Conservation (phyloP, 805 yeast genomes). For the Candida sithepensis region DNA sequence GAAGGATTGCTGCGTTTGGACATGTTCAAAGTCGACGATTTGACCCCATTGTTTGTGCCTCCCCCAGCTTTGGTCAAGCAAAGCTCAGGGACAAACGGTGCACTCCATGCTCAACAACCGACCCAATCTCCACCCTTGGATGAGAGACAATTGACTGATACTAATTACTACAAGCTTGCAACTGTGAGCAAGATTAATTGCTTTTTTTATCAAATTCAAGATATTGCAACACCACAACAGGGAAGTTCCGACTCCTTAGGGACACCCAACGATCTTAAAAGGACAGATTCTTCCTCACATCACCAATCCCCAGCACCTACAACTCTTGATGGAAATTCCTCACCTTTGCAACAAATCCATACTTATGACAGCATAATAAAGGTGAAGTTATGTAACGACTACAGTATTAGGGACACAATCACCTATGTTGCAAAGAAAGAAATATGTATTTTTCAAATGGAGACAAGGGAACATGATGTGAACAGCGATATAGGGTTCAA, state of each 20-base stretch:
- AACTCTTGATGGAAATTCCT: constrained; percentile 11
- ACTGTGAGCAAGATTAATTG: constrained; percentile 26
- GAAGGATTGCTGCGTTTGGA: not conserved
- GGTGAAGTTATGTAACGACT: constrained; percentile 24
- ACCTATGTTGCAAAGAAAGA: constrained; percentile 30
- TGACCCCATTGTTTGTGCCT: constrained; percentile 21
- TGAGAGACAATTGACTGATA: constrained; percentile 22
- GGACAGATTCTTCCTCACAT: not conserved
- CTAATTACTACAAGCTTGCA: constrained; percentile 30
- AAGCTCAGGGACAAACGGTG: not conserved
- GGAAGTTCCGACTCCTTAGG: not conserved
- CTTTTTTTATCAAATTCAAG: constrained; percentile 29
- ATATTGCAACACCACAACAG: constrained; percentile 2
- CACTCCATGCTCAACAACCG: not conserved
- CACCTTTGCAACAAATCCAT: constrained; percentile 25
- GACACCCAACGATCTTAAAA: not conserved
- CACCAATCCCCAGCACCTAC: not conserved
- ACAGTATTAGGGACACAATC: constrained; percentile 26
- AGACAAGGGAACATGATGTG: constrained; percentile 13
- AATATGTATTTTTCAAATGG: constrained; percentile 30
- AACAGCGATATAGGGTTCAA: constrained; percentile 24
- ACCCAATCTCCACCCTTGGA: constrained; percentile 6
- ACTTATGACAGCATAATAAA: constrained; percentile 26
- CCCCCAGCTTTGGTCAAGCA: constrained; percentile 5
- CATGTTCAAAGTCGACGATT: constrained; percentile 19